Evolutionary conservation across 2,329 filamentous ascomycete genomes (phyloP), one percentile per base, ranked within the genome.

Genomic region (Fusarium mangiferae): DNA sequence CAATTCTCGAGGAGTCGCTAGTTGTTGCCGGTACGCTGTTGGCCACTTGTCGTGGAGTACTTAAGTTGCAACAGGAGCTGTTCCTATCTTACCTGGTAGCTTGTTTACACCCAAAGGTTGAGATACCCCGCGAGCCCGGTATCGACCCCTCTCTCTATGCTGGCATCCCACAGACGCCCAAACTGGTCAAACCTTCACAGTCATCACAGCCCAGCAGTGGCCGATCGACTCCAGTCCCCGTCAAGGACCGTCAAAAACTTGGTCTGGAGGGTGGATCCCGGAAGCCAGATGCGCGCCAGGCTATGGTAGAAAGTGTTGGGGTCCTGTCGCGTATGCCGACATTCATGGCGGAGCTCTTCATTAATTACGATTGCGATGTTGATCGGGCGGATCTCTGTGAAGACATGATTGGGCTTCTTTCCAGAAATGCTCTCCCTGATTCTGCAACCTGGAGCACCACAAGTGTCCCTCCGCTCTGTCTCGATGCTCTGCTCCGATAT

Each of bases 361-460:
- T 98, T 83, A 99, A 99, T 82, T 99, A 98, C 80, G 96, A 99
- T 82, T 99, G 96, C 79, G 95, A 98, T 79, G 91, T 94, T 59
- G 94, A 99, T 80, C 90, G 95, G 56, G 92, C 92, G 58, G 96
- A 99, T 83, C 85, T 99, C 10, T 99, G 96, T 79, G 94, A 98
- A 84, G 97, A 99, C 79, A 93, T 98, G 89, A 91, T 99, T 68
- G 96, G 96, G 2, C 88, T 99, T 39, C 86, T 99, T 22, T 96
- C 96, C 26, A 90, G 96, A 66, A 99, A 98, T 81, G 96, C 96
- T 5, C 93, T 99, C 74, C 97, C 96, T 2, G 96, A 99, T 81
- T 98, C 96, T 14, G 96, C 96, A 11, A 98, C 95, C 11, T 99
- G 96, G 96, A 99, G 97, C 81, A 99, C 96, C 17, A 98, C 96